Conservation (phyloP, 1,139 yeast species). For the Komagataea norvegica region DNA sequence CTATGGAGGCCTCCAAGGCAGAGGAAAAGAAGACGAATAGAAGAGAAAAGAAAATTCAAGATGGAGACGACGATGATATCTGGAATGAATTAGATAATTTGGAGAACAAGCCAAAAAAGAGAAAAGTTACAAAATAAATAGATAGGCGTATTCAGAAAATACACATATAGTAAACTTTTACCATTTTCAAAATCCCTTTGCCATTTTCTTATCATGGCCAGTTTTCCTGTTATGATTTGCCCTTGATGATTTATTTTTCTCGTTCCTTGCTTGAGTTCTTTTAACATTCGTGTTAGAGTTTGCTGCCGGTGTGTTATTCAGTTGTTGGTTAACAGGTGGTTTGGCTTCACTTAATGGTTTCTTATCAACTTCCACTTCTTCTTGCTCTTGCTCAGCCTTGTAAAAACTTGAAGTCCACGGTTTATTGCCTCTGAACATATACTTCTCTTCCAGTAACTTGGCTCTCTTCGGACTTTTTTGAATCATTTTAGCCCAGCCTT, state of each 20-base stretch:
- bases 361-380: neutral
- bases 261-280: slow-evolving; percentile 42
- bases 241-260: slow-evolving; percentile 48
- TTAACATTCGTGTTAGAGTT: slow-evolving; percentile 21
- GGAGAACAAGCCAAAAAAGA: slow-evolving; percentile 20
- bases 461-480: slow-evolving; percentile 59
- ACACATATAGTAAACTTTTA: slow-evolving; percentile 2
- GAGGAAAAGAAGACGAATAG: slow-evolving; percentile 25
- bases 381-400: neutral
- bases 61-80: slow-evolving; percentile 27
- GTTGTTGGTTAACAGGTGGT: neutral
- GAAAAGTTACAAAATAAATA: slow-evolving; percentile 13
- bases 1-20: neutral
- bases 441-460: slow-evolving; percentile 57
- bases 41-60: slow-evolving; percentile 13
- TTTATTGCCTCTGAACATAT: slow-evolving; percentile 35
- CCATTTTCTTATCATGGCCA: slow-evolving; percentile 54
- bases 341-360: neutral
- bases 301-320: slow-evolving; percentile 3
- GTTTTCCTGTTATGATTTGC: slow-evolving; percentile 64
- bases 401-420: slow-evolving; percentile 14
- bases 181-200: slow-evolving; percentile 23
- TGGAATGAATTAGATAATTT: slow-evolving; percentile 26
- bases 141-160: no score
- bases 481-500: slow-evolving; percentile 86